Conservation (phyloP, 23 red algal species). For the Agarophyton chilense region DNA sequence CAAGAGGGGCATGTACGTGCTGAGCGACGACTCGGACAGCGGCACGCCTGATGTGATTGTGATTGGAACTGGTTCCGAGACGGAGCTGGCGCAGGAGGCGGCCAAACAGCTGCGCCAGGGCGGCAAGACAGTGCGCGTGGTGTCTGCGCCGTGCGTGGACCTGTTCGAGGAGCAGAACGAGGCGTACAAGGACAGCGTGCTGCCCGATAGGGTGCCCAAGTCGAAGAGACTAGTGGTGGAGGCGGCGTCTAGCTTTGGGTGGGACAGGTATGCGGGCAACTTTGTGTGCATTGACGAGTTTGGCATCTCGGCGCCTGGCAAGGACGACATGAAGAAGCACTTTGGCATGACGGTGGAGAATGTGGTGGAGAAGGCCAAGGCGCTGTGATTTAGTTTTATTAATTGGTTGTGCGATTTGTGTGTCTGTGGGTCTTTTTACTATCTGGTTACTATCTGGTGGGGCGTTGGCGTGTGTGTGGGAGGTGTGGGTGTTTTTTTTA, state of each 20-base stretch:
- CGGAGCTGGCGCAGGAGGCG: slow-evolving; percentile 73
- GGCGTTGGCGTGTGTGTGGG: no score
- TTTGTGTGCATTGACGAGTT: slow-evolving; percentile 88
- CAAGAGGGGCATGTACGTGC: slow-evolving; percentile 88
- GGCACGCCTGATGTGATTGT: slow-evolving; percentile 87
- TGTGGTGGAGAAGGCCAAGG: slow-evolving; percentile 75
- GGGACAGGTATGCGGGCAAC: slow-evolving; percentile 82
- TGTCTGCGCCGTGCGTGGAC: slow-evolving; percentile 94
- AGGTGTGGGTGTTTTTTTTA: no score
- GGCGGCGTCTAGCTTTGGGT: slow-evolving; percentile 85
- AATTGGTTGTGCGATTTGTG: neutral
- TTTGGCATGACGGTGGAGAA: slow-evolving; percentile 92
- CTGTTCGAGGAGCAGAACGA: slow-evolving; percentile 89
- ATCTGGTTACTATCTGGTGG: no score
- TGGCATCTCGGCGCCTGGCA: slow-evolving; percentile 90
- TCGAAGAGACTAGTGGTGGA: slow-evolving; percentile 76
- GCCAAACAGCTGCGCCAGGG: slow-evolving; percentile 70
- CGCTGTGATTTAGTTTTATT: slow-evolving; percentile 35
- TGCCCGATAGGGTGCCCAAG: slow-evolving; percentile 73
- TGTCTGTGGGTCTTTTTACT: neutral
- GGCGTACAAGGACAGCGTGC: slow-evolving; percentile 88
- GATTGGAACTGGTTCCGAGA: slow-evolving; percentile 92
- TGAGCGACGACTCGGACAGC: slow-evolving; percentile 71
- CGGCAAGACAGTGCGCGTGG: slow-evolving; percentile 82
- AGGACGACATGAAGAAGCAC: slow-evolving; percentile 74